Evolutionary conservation across 2,329 filamentous ascomycete genomes (phyloP).

Genomic region (Curvularia hawaiiensis): DNA sequence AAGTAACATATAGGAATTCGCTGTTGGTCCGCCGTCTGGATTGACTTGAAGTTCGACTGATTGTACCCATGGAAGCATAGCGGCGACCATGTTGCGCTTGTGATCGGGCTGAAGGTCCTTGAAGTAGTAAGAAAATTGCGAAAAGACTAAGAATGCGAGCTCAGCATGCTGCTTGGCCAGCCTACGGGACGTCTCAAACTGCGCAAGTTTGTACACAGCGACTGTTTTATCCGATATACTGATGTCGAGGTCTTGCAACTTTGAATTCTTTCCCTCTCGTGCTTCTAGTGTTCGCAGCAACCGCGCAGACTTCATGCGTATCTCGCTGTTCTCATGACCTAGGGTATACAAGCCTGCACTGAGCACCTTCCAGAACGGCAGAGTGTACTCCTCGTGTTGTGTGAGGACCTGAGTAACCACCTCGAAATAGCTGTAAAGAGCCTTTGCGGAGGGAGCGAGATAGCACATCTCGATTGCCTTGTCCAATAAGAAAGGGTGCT

Average conservation of each 20-base stretch:
- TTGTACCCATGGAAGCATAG: conserved; percentile 95
- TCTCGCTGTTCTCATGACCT: conserved; percentile 87
- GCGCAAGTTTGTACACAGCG: conserved; percentile 94
- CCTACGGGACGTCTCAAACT: conserved; percentile 93
- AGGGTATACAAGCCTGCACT: conserved; percentile 89
- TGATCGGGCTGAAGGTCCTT: conserved; percentile 81
- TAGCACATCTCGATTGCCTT: conserved; percentile 94
- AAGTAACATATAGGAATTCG: conserved; percentile 90
- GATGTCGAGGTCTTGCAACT: conserved; percentile 96
- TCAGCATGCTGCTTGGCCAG: conserved; percentile 88
- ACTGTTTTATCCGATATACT: conserved; percentile 99
- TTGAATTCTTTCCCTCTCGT: conserved; percentile 81
- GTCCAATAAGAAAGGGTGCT: conserved; percentile 83
- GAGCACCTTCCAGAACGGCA: conserved; percentile 89
- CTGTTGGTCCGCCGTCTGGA: conserved; percentile 87
- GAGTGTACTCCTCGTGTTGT: conserved; percentile 79
- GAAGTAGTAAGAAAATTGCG: conserved; percentile 93
- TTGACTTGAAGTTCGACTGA: conserved; percentile 91
- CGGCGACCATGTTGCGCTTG: conserved; percentile 92
- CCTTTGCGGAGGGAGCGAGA: conserved; percentile 76
- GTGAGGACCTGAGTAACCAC: conserved; percentile 88
- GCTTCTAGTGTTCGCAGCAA: conserved; percentile 83
- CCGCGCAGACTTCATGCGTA: conserved; percentile 84
- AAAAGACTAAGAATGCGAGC: conserved; percentile 91
- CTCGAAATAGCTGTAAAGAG: conserved; percentile 92